Evolutionary conservation across 805 yeast species (phyloP), one percentile per base, ranked within the genome.

Genomic region (Nakazawaea ernobii): DNA sequence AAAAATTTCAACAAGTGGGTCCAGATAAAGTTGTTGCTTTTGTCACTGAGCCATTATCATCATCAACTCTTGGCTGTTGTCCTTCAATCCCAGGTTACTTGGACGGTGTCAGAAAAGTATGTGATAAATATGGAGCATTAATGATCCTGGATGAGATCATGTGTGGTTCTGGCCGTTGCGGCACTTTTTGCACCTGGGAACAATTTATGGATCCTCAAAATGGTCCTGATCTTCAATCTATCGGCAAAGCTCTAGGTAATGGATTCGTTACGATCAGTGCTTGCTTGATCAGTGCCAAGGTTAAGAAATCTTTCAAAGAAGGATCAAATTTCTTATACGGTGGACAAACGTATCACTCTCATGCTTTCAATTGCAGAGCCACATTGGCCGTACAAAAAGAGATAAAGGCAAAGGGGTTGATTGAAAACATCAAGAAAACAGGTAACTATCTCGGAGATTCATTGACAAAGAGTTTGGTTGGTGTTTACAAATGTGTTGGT

Each of bases 111-210:
- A 61, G 73, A 45, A 70, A 64, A 37, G 58, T 77, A 43, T 75
- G 80, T 56, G 70, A 73, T 59, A 76, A 76, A 56, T 76, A 75
- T 59, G 80, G 74, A 39, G 67, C 73, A 35, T 58, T 76, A 36
- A 62, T 77, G 54, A 66, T 74, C 62, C 60, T 75, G 42, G 82
- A 77, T 54, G 82, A 78, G 60, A 77, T 76, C 39, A 75, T 77
- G 80, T 75, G 79, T 56, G 82, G 82, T 32, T 69, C 75, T 35
- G 82, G 81, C 20, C 69, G 82, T 55, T 62, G 70, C 50, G 80
- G 81, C 33, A 66, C 68, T 28, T 65, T 68, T 52, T 68, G 65
- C 60, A 74, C 74, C 49, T 74, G 76, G 71, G 76, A 72, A 55
- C 69, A 69, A 51, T 69, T 58, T 48, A 58, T 69, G 56, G 63